These are phyloP conservation scores for Sutorius eximius DNA, from an alignment of 1,284 basidiomycete genomes.

Conservation along the genomic window DNA sequence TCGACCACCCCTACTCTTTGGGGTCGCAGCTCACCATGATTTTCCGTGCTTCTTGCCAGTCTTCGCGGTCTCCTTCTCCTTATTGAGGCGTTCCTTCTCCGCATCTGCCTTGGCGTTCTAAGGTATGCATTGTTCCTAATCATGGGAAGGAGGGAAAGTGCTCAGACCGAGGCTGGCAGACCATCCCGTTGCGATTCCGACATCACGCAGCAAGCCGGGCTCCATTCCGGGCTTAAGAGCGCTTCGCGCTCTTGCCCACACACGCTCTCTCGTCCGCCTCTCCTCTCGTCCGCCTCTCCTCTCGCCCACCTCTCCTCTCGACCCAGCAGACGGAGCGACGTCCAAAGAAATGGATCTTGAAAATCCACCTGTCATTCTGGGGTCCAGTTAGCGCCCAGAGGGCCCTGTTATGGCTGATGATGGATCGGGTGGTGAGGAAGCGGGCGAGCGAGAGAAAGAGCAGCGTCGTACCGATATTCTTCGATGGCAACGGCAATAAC, in stretches of 20 bases:
- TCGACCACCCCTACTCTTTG: no score
- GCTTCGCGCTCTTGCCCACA: no score
- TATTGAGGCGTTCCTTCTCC: slow-evolving; percentile 57
- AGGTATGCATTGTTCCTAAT: slow-evolving; percentile 34
- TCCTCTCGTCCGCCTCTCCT: no score
- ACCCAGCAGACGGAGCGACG: no score
- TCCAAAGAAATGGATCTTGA: no score
- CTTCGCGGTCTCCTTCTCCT: slow-evolving; percentile 46
- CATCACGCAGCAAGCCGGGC: slow-evolving; percentile 47
- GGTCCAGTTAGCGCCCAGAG: no score
- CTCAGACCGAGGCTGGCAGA: slow-evolving; percentile 35
- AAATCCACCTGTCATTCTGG: no score
- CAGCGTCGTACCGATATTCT: slow-evolving; percentile 65
- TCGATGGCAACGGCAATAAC: slow-evolving; percentile 78
- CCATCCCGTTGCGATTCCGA: slow-evolving; percentile 41
- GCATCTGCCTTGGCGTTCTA: slow-evolving; percentile 73
- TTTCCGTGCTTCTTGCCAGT: slow-evolving; percentile 40
- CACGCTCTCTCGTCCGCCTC: no score
- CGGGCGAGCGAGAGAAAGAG: background rate
- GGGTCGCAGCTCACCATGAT: slow-evolving; percentile 19
- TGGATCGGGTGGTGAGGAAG: background rate
- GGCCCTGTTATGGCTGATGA: slow-evolving; percentile 67
- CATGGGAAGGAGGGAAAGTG: background rate
- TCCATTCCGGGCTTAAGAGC: no score
- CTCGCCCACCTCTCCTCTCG: no score